These are phyloP conservation scores for Termitomyces sp. DNA, from an alignment of 768 basidiomycete species.

Conservation along the genomic window DNA sequence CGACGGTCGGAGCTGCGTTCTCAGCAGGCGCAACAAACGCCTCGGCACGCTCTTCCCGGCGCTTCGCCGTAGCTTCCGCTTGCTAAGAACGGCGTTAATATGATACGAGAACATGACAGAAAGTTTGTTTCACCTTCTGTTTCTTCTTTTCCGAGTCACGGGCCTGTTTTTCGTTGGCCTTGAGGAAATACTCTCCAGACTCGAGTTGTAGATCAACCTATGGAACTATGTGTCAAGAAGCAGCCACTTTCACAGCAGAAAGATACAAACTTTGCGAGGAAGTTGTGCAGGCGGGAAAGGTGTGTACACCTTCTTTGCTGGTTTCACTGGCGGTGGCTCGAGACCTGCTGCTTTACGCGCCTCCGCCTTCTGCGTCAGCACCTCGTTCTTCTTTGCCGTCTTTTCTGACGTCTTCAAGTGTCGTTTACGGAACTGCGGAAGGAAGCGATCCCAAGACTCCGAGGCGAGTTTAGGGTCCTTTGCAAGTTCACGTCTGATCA, in stretches of 20 bases:
- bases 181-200: constrained; percentile 98
- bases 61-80: constrained; percentile 68
- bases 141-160: constrained; percentile 68
- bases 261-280: constrained; percentile 74
- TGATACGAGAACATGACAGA: not conserved
- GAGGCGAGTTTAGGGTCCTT: constrained; percentile 95
- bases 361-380: constrained; percentile 54
- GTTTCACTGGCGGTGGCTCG: constrained; percentile 47
- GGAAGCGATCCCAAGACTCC: constrained; percentile 96
- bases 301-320: constrained; percentile 91
- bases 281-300: constrained; percentile 96
- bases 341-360: constrained; percentile 69
- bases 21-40: constrained; percentile 90
- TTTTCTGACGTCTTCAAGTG: constrained; percentile 94
- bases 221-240: not conserved
- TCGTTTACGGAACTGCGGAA: constrained; percentile 92
- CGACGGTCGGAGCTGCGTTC: constrained; percentile 65
- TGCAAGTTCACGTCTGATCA: constrained; percentile 96
- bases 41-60: constrained; percentile 79
- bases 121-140: constrained; percentile 58
- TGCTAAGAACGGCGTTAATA: constrained; percentile 50
- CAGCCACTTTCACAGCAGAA: not conserved
- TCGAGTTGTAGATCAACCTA: constrained; percentile 93
- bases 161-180: constrained; percentile 80
- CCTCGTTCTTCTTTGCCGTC: constrained; percentile 87